Percentiles rank a stretch among this genome's conserved stretches.
These are phyloP conservation scores for Cyberlindnera mrakii DNA, from an alignment of 805 yeast species.

Conservation along the genomic window DNA sequence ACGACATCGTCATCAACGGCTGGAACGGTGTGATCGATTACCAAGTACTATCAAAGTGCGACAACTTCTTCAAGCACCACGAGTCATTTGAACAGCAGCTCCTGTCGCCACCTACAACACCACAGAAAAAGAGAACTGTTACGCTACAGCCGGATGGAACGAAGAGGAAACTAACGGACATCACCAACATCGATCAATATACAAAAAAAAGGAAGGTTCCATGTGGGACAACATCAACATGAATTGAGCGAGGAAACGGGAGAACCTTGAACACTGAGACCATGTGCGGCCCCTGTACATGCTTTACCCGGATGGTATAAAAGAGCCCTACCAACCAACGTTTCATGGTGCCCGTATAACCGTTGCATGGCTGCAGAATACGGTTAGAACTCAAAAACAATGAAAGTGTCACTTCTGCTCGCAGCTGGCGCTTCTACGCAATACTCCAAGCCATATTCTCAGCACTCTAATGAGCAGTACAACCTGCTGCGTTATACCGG, in stretches of 20 bases:
- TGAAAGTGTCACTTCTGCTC: conserved; percentile 3
- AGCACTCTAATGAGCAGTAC: conserved; percentile 15
- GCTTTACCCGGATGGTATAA: too few species aligned
- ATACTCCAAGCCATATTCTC: conserved; percentile 15
- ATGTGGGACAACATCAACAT: too few species aligned
- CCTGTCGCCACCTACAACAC: conserved; percentile 29
- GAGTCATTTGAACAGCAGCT: conserved; percentile 14
- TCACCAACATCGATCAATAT: background rate
- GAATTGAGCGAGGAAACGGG: background rate
- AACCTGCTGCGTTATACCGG: conserved; percentile 39
- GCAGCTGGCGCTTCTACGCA: background rate
- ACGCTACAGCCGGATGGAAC: background rate
- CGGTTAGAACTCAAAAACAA: background rate
- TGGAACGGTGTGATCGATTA: conserved; percentile 77
- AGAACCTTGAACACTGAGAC: too few species aligned
- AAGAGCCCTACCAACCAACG: background rate
- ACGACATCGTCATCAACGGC: conserved; percentile 56
- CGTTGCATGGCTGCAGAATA: background rate
- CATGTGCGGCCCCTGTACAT: too few species aligned
- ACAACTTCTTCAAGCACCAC: conserved; percentile 54
- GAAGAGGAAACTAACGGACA: background rate
- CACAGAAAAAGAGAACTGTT: conserved; percentile 10
- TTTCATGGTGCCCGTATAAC: background rate
- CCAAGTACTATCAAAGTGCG: conserved; percentile 78
- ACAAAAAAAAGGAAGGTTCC: too few species aligned